phyloP scores from a whole-genome alignment of 208 protist species.

The Acanthamoeba culbertsoni region DNA sequence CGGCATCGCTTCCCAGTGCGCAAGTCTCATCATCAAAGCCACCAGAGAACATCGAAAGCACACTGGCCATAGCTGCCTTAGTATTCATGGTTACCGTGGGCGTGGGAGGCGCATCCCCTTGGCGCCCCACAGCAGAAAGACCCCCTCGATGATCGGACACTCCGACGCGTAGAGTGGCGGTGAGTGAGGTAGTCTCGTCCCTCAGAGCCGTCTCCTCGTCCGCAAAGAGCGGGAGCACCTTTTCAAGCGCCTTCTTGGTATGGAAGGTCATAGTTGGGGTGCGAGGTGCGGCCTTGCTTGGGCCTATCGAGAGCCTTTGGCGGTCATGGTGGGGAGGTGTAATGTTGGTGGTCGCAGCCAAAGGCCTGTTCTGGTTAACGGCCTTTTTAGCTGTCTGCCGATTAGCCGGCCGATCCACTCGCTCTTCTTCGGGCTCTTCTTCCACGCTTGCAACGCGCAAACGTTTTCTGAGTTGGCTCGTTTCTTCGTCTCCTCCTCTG shows the following conservation, averaged over 20 bases:
- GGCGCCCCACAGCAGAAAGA: neutral
- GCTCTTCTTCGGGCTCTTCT: too few relatives aligned
- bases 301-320: too few relatives aligned
- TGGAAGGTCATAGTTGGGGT: neutral
- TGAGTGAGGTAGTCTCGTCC: neutral
- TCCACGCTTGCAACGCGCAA: too few relatives aligned
- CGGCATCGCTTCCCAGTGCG: neutral
- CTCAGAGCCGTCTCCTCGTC: neutral
- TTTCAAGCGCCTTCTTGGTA: slow-evolving; percentile 3
- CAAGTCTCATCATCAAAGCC: neutral
- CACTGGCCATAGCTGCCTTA: slow-evolving; percentile 62
- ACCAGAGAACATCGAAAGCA: slow-evolving; percentile 67
- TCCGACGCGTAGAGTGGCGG: neutral
- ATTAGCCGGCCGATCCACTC: too few relatives aligned
- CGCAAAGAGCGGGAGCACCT: neutral
- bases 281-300: neutral
- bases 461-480: too few relatives aligned
- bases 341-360: too few relatives aligned
- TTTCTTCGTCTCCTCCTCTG: too few relatives aligned
- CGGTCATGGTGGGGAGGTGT: too few relatives aligned
- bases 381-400: too few relatives aligned
- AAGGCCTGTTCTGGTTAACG: too few relatives aligned
- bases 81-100: slow-evolving; percentile 71
- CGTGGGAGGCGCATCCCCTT: neutral
- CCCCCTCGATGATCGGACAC: neutral